Evolutionary conservation across 306 rosid species (phyloP).

Genomic region (Senna siamea): DNA sequence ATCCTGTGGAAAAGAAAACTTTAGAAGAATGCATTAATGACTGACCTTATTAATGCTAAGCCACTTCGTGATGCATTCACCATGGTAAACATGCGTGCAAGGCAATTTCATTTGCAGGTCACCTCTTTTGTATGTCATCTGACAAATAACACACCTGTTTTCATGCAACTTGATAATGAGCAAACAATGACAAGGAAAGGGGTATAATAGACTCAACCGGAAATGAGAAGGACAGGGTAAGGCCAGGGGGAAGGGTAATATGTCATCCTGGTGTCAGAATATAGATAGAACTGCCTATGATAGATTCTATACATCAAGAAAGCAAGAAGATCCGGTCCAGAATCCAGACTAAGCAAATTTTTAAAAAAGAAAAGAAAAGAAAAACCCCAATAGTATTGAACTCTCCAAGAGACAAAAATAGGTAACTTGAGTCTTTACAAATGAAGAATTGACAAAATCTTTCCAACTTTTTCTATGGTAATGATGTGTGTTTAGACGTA

Average conservation of each 20-base stretch:
- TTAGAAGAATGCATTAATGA: slow-evolving; percentile 14
- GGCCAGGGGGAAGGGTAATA: too few species aligned
- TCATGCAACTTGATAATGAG: slow-evolving; percentile 29
- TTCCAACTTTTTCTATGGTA: not conserved
- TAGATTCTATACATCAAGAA: slow-evolving; percentile 4
- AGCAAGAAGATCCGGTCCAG: slow-evolving; percentile 1
- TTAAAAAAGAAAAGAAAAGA: not conserved
- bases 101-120: slow-evolving; percentile 84
- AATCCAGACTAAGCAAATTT: not conserved
- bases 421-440: not conserved
- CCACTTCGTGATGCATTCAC: slow-evolving; percentile 91
- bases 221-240: too few species aligned
- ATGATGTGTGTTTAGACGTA: slow-evolving; percentile 4
- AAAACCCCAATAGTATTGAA: not conserved
- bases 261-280: too few species aligned
- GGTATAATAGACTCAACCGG: too few species aligned
- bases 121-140: slow-evolving; percentile 87
- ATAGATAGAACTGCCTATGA: not conserved
- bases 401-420: not conserved
- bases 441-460: not conserved
- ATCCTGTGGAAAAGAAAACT: too few species aligned
- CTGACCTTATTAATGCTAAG: slow-evolving; percentile 87
- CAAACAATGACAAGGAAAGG: too few species aligned
- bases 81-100: slow-evolving; percentile 84
- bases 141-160: slow-evolving; percentile 89